Conservation (phyloP, 805 yeast genomes). For the Candida orba region DNA sequence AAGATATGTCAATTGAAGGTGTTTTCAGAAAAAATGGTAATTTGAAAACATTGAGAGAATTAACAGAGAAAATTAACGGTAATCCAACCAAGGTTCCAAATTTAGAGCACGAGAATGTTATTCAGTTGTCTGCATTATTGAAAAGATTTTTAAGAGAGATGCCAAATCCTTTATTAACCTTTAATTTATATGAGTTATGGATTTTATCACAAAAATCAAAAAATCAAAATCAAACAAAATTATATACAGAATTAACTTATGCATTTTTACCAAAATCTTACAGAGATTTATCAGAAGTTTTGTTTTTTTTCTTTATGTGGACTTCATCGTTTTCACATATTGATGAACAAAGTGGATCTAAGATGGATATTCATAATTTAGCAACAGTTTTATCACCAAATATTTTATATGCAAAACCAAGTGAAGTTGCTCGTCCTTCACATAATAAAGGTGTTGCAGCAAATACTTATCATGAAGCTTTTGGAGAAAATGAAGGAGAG, state of each 20-base stretch:
- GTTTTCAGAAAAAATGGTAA: constrained; percentile 95
- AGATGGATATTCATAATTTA: constrained; percentile 92
- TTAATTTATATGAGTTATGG: constrained; percentile 71
- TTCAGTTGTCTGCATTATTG: constrained; percentile 87
- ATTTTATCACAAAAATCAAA: constrained; percentile 53
- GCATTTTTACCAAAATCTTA: constrained; percentile 75
- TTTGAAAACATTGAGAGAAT: constrained; percentile 68
- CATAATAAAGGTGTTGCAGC: constrained; percentile 20
- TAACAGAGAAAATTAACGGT: constrained; percentile 66
- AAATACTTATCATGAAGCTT: constrained; percentile 29
- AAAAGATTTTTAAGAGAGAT: constrained; percentile 88
- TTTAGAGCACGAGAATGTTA: constrained; percentile 69
- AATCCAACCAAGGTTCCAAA: constrained; percentile 67
- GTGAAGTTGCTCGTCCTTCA: constrained; percentile 23
- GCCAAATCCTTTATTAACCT: constrained; percentile 86
- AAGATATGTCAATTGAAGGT: constrained; percentile 94
- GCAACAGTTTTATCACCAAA: constrained; percentile 96
- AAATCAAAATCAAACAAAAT: constrained; percentile 38
- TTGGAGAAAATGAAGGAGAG: constrained; percentile 47
- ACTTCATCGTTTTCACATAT: constrained; percentile 91
- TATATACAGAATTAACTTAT: constrained; percentile 56
- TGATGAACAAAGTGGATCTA: constrained; percentile 85
- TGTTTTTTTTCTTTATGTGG: constrained; percentile 85
- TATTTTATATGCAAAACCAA: constrained; percentile 56
- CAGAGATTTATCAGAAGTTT: constrained; percentile 80